Base-by-base conservation (phyloP, 805 yeast species). In the Wickerhamomyces strasburgensis region DNA sequence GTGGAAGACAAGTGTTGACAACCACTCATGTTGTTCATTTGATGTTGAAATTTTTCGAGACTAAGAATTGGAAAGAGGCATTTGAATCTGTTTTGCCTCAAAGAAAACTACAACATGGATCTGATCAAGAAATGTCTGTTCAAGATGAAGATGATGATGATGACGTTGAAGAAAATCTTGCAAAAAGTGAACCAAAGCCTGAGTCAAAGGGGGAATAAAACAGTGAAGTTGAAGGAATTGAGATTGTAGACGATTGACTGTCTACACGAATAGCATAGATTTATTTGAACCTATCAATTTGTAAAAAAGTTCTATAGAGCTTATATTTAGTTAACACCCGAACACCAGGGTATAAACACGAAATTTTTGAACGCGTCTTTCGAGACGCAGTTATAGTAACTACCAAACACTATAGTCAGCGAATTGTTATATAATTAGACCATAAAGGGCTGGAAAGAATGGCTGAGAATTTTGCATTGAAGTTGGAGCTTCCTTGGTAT, bases 11-110 rank as follows among this genome's bases (percentile, higher is more conserved):
- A 44, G 98, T 90, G 3, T 66, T 93, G 42, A 94, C 98, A 1
- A 89, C 97, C 0, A 84, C 94, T 23, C 98, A 90, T 57, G 98
- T 93, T n/a, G 83, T 85, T 43, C 96, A 90, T 57, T 62, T 93
- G 43, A 67, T 88, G 62, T 69, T 90, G 37, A 76, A 78, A 55
- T 88, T 90, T 84, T 71, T 80, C 41, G 95, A 88, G 50, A 64
- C 67, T 31, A 70, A 70, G 38, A 86, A 85, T 58, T 90, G 98
- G 98, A 83, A 77, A 49, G 61, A 58, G 35, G 94, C 97, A 0
- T 88, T 93, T 56, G 90, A 88, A 56, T 68, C 72, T n/a, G 93
- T 85, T 2, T 68, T 90, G 36, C 98, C 98, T 3, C 76, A 75
- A 27, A 70, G 98, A 47, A 93, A 89, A 38, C 24, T 47, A 17